A percentile compares a stretch with the other conserved stretches of the same genome.
Conservation (phyloP, 768 basidiomycete species). For the Naganishia onofrii region DNA sequence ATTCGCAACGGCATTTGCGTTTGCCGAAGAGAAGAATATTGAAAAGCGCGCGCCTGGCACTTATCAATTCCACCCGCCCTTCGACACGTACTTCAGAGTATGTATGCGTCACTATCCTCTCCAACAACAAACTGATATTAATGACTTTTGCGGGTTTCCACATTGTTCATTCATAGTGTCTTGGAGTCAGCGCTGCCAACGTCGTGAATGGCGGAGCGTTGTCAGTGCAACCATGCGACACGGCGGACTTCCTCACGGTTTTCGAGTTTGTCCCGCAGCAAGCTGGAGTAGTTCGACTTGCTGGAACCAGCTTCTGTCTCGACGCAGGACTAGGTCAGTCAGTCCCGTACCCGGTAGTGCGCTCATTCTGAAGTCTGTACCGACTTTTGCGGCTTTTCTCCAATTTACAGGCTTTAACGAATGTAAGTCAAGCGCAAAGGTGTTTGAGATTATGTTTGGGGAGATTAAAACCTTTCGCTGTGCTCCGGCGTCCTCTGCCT, state of each 20-base stretch:
- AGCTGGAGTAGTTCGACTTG: conserved; percentile 23
- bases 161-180: background rate
- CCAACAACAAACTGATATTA: background rate
- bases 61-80: background rate
- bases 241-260: background rate
- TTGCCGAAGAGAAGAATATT: background rate
- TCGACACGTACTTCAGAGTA: background rate
- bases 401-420: background rate
- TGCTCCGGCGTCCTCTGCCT: too few species aligned
- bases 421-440: background rate
- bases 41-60: background rate
- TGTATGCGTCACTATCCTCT: background rate
- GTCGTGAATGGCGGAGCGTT: background rate
- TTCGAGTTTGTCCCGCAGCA: conserved; percentile 8
- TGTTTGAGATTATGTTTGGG: background rate
- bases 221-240: conserved; percentile 1
- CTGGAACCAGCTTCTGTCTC: conserved; percentile 33
- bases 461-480: too few species aligned
- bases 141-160: background rate
- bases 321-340: conserved; percentile 32
- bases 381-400: background rate
- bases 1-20: background rate
- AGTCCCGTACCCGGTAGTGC: background rate
- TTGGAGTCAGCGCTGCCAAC: background rate
- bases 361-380: background rate